These are phyloP conservation scores for Teratosphaeria viscida DNA, from an alignment of 2,329 filamentous ascomycete species.

Conservation along the genomic window DNA sequence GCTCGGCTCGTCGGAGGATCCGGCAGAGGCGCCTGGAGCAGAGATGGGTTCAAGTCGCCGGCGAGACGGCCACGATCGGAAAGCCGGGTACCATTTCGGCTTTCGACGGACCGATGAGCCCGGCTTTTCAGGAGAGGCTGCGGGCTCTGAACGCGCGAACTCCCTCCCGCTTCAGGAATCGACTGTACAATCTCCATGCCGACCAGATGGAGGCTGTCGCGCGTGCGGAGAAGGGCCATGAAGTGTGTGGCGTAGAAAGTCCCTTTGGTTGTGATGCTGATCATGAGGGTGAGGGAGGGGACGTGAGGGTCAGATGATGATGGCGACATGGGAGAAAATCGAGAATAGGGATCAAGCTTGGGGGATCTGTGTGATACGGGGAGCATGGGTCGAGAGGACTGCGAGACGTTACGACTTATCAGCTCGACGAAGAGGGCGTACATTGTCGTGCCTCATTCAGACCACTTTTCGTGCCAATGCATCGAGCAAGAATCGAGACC, in stretches of 20 bases:
- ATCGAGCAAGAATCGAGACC: too few species aligned
- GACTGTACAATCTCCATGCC: background rate
- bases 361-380: background rate
- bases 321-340: background rate
- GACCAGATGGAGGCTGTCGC: background rate
- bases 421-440: too few species aligned
- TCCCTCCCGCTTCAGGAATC: background rate
- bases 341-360: background rate
- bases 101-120: background rate
- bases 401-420: too few species aligned
- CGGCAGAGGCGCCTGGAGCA: background rate
- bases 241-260: background rate
- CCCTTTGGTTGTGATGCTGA: background rate
- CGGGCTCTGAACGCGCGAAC: background rate
- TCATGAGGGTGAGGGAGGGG: background rate
- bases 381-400: too few species aligned
- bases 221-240: background rate
- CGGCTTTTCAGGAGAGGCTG: background rate
- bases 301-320: background rate
- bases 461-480: too few species aligned
- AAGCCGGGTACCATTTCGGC: background rate
- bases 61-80: background rate
- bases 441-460: too few species aligned
- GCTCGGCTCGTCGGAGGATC: slow-evolving; percentile 2
- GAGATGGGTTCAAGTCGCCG: background rate